Evolutionary conservation across 164 flowering plant species (phyloP), one percentile per base, ranked within the genome.

Genomic region (Litsea cubeba): DNA sequence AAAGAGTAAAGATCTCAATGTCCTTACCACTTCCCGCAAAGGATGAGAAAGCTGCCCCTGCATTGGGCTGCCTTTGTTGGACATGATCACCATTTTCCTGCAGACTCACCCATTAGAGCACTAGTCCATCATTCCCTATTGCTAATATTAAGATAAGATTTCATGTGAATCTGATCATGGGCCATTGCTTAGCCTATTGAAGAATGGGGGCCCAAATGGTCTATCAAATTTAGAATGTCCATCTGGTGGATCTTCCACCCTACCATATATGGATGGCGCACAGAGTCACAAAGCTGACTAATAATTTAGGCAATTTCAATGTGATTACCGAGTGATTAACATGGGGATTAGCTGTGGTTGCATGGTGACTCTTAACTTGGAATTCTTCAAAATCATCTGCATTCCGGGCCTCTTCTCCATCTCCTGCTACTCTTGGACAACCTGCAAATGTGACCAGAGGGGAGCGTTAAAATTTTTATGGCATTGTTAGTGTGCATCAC

Each of bases 371-470:
- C 87, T 88, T 90, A 25, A 80, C 78, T 72, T 84, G 89, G 81
- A 91, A 87, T 63, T 93, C 89, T 15, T 93, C 94, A 25, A 88
- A 88, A 77, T 93, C 98, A 80, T 93, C 93, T 1, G 65, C 83
- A 68, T 89, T 87, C 49, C 68, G 78, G 71, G 81, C 67, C 3
- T 89, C 94, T 30, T 93, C 94, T 1, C 85, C 96, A 57, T 93
- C 99, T 51, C 95, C 97, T 3, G 82, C 82, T 46, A 89, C 94
- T 82, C 94, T 83, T 3, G 93, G 87, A 80, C 88, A 87, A 46
- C 98, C 97, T 95, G 81, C 50, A 71, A 54, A 30, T 54, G 17
- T 18, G 5, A 54, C 60, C 17, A 54, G 60, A 54, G 20, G 5
- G 60, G 4, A 54, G 15, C n/a, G n/a, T 17, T 12, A 12, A 51